A percentile compares a stretch with the other conserved stretches of the same genome.
Evolutionary conservation across 2,329 filamentous ascomycete species (phyloP).

Genomic region (Hypoxylon sp.): DNA sequence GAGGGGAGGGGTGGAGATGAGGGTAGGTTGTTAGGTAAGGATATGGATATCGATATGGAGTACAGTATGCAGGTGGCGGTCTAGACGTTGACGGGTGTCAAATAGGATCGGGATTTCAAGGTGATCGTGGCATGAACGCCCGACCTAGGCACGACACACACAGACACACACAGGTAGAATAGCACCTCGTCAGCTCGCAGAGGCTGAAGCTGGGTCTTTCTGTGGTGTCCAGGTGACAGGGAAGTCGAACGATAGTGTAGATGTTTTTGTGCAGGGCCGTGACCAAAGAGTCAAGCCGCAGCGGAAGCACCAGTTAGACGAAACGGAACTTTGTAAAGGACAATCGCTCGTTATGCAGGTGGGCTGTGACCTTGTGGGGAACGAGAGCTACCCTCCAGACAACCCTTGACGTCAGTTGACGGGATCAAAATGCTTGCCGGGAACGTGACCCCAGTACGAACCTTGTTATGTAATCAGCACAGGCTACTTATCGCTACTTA

Average conservation of each 20-base stretch:
- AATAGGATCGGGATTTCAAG: constrained; percentile 24
- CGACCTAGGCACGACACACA: not conserved
- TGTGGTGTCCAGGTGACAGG: constrained; percentile 36
- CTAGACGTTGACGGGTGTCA: constrained; percentile 19
- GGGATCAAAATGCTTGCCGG: constrained; percentile 15
- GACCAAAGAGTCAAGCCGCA: constrained; percentile 15
- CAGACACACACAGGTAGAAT: not conserved
- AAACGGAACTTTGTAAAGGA: constrained; percentile 15
- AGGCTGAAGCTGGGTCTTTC: constrained; percentile 27
- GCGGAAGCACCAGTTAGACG: not conserved
- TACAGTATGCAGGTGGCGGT: constrained; percentile 27
- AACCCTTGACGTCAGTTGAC: constrained; percentile 35
- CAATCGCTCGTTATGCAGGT: constrained; percentile 20
- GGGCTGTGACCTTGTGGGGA: constrained; percentile 31
- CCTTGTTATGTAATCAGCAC: constrained; percentile 9
- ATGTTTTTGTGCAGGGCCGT: constrained; percentile 22
- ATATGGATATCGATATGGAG: constrained; percentile 9
- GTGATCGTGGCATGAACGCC: constrained; percentile 37
- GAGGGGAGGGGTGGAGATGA: constrained; percentile 9
- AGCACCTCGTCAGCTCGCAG: constrained; percentile 22
- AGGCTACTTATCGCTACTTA: not conserved
- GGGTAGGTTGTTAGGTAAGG: constrained; percentile 6
- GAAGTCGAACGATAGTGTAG: constrained; percentile 36
- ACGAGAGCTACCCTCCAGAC: constrained; percentile 15
- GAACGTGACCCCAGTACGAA: constrained; percentile 26